These are phyloP conservation scores for Closterium sp. DNA, from an alignment of 139 green algal genomes.

Conservation along the genomic window DNA sequence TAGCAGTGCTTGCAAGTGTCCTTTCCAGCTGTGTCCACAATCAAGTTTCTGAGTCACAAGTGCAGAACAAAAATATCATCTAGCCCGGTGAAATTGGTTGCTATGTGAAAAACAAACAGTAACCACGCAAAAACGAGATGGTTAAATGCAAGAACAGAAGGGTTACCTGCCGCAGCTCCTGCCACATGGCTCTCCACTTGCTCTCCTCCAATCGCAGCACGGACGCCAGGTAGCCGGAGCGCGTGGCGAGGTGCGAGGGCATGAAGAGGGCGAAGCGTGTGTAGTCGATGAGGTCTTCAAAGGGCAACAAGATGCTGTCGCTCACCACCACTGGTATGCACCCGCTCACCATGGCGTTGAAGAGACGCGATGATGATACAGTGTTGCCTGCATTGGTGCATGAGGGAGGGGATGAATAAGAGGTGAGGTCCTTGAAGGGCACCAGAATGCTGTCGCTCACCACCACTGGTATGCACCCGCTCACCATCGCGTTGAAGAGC, in stretches of 20 bases:
- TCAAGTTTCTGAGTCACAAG: no score
- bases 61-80: no score
- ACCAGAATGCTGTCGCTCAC: no score
- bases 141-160: no score
- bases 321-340: constrained; percentile 44
- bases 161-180: not conserved
- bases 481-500: no score
- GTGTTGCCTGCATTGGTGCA: constrained; percentile 30
- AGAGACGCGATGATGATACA: constrained; percentile 21
- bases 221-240: constrained; percentile 24
- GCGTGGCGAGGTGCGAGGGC: constrained; percentile 8
- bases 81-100: no score
- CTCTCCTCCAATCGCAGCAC: constrained; percentile 3
- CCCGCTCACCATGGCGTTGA: constrained; percentile 28
- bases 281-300: constrained; percentile 44
- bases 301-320: constrained; percentile 23
- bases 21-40: not conserved
- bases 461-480: no score
- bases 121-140: no score
- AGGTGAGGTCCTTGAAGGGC: no score
- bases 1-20: not conserved
- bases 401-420: no score
- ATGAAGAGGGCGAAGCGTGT: constrained; percentile 33
- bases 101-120: no score
- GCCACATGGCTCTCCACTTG: not conserved